Evolutionary conservation across 2,329 filamentous ascomycete species (phyloP).

Genomic region (Apiospora kogelbergensis): DNA sequence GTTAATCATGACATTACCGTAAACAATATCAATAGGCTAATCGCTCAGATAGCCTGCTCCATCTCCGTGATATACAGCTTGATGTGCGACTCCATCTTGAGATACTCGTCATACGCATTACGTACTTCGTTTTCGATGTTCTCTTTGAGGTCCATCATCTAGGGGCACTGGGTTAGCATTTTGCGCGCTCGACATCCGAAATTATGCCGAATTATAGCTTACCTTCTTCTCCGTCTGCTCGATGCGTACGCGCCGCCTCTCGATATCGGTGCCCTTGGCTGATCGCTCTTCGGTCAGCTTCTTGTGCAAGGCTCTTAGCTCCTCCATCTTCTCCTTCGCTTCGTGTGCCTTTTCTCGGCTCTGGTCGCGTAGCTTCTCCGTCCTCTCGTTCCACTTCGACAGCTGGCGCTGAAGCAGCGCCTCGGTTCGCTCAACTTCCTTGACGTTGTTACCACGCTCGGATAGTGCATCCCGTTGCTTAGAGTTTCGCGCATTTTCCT

Average conservation of each 20-base stretch:
- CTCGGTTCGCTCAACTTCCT: slow-evolving; percentile 89
- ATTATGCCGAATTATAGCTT: slow-evolving; percentile 26
- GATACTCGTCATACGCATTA: slow-evolving; percentile 86
- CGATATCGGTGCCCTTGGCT: slow-evolving; percentile 89
- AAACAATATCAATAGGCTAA: slow-evolving; percentile 13
- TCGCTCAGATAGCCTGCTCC: slow-evolving; percentile 75
- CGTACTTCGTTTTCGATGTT: slow-evolving; percentile 95
- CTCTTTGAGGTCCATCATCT: slow-evolving; percentile 98
- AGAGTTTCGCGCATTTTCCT: slow-evolving; percentile 77
- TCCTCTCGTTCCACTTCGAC: slow-evolving; percentile 81
- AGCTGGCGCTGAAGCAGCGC: slow-evolving; percentile 80
- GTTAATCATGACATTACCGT: slow-evolving; percentile 27
- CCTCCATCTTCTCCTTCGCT: slow-evolving; percentile 88
- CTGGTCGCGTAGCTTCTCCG: slow-evolving; percentile 77
- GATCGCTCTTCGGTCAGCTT: slow-evolving; percentile 80
- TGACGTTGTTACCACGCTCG: slow-evolving; percentile 84
- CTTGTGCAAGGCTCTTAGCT: slow-evolving; percentile 76
- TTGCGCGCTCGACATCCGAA: not conserved
- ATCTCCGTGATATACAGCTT: slow-evolving; percentile 98
- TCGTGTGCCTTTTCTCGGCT: slow-evolving; percentile 78
- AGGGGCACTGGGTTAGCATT: slow-evolving; percentile 23
- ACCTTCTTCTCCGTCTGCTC: slow-evolving; percentile 99
- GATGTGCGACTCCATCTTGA: slow-evolving; percentile 97
- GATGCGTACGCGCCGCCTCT: slow-evolving; percentile 86
- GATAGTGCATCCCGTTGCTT: slow-evolving; percentile 84